Percentiles rank a stretch among this genome's conserved stretches.
Conservation (phyloP, 1,284 basidiomycete genomes). For the Pterulicium gracile region DNA sequence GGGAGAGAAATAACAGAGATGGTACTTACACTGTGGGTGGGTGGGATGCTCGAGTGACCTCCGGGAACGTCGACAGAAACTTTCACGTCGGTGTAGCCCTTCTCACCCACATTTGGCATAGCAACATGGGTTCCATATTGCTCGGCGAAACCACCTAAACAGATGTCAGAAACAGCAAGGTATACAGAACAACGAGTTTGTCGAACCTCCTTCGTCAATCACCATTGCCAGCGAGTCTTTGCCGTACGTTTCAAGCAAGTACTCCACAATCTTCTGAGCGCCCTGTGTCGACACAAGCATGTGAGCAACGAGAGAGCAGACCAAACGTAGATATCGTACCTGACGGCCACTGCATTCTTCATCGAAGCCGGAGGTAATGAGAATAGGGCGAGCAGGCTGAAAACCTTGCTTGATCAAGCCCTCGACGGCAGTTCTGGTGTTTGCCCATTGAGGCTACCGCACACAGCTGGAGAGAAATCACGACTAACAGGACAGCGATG, state of each 20-base stretch:
- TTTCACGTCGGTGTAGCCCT: conserved; percentile 50
- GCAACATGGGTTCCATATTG: conserved; percentile 30
- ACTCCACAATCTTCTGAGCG: conserved; percentile 31
- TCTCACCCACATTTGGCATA: conserved; percentile 47
- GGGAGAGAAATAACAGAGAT: not conserved
- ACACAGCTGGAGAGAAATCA: not conserved
- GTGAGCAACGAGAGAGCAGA: conserved; percentile 5
- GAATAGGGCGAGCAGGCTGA: conserved; percentile 38
- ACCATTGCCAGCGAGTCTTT: conserved; percentile 42
- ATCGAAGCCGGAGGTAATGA: conserved; percentile 62
- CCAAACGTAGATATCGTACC: conserved; percentile 18
- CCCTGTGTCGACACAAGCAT: conserved; percentile 24
- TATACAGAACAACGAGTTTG: conserved; percentile 1
- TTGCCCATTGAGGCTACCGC: conserved; percentile 1
- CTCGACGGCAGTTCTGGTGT: conserved; percentile 37
- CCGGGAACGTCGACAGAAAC: conserved; percentile 46
- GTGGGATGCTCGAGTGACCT: conserved; percentile 59
- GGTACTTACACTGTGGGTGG: conserved; percentile 38
- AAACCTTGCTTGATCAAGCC: conserved; percentile 41
- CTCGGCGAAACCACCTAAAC: conserved; percentile 23
- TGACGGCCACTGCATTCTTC: conserved; percentile 50
- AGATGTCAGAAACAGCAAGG: not conserved
- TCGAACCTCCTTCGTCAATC: conserved; percentile 36
- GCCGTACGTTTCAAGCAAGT: conserved; percentile 41
- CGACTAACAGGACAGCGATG: conserved; percentile 41